These are phyloP conservation scores for Dictyostelium discoideum DNA, from an alignment of 78 protist genomes.

Conservation along the genomic window DNA sequence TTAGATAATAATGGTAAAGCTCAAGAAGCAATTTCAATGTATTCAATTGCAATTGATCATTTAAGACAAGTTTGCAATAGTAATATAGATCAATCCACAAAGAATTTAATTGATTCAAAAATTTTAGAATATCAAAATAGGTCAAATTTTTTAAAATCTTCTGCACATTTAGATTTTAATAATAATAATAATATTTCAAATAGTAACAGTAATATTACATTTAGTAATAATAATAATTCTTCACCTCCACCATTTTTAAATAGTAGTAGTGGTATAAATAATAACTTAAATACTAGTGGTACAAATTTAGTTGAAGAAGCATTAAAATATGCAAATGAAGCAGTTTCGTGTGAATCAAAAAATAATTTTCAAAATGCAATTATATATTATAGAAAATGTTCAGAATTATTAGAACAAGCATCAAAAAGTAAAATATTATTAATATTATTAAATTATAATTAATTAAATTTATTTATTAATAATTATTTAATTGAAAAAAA, in stretches of 20 bases:
- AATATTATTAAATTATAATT: no score
- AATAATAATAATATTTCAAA: conserved; percentile 2
- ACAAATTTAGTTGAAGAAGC: conserved; percentile 39
- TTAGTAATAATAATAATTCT: not conserved
- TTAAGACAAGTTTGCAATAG: conserved; percentile 10
- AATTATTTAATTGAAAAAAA: no score
- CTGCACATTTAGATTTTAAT: conserved; percentile 1
- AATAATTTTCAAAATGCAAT: conserved; percentile 38
- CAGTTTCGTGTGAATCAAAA: conserved; percentile 29
- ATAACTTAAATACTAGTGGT: not conserved
- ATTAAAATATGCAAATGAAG: conserved; percentile 46
- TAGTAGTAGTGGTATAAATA: not conserved
- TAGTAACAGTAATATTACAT: not conserved
- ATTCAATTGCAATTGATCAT: conserved; percentile 56
- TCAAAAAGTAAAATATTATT: not conserved
- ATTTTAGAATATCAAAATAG: conserved; percentile 49
- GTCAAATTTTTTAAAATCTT: conserved; percentile 22
- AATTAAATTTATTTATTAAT: no score
- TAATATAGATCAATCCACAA: not conserved
- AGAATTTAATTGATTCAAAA: conserved; percentile 8
- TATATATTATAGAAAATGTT: conserved; percentile 14
- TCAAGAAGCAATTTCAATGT: conserved; percentile 76
- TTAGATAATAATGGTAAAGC: conserved; percentile 35
- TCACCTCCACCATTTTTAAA: not conserved
- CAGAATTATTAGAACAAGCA: conserved; percentile 48